phyloP scores from a whole-genome alignment of 2,329 filamentous ascomycete genomes.

The Fusarium cyanostomum region DNA sequence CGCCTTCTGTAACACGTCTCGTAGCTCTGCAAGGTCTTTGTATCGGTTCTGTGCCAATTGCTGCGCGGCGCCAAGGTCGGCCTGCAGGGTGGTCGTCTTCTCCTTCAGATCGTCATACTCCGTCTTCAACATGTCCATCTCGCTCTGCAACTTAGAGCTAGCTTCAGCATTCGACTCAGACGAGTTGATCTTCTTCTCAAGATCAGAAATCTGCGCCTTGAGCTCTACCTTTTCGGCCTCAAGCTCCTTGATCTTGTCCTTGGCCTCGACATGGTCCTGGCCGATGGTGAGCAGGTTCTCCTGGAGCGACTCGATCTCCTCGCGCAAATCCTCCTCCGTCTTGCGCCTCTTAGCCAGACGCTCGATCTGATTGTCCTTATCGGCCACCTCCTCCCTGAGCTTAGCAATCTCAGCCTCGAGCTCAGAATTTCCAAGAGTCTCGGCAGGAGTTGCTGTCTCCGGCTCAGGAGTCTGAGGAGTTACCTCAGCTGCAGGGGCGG shows the following conservation, averaged over 20 bases:
- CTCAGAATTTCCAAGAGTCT: slow-evolving; percentile 47
- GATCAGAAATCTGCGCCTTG: slow-evolving; percentile 67
- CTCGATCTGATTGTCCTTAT: slow-evolving; percentile 78
- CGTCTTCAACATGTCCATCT: slow-evolving; percentile 64
- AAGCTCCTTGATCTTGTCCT: slow-evolving; percentile 78
- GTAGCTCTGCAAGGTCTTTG: slow-evolving; percentile 84
- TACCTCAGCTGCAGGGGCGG: slow-evolving; percentile 44
- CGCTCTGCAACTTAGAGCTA: slow-evolving; percentile 65
- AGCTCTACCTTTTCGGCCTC: slow-evolving; percentile 74
- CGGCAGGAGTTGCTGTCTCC: slow-evolving; percentile 43
- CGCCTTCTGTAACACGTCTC: slow-evolving; percentile 81
- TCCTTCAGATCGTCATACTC: slow-evolving; percentile 75
- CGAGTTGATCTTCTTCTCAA: slow-evolving; percentile 74
- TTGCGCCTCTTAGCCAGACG: slow-evolving; percentile 74
- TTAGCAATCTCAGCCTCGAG: slow-evolving; percentile 60
- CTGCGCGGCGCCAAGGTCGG: slow-evolving; percentile 85
- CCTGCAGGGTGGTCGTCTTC: slow-evolving; percentile 76
- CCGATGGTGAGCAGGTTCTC: slow-evolving; percentile 83
- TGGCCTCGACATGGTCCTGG: slow-evolving; percentile 84
- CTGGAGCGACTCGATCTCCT: slow-evolving; percentile 85
- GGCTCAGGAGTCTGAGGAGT: slow-evolving; percentile 51
- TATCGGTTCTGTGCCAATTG: slow-evolving; percentile 87
- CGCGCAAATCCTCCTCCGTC: slow-evolving; percentile 80
- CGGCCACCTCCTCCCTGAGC: slow-evolving; percentile 63
- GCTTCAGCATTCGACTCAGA: slow-evolving; percentile 51